Conservation (phyloP, 805 yeast genomes). For the Metschnikowia similis region DNA sequence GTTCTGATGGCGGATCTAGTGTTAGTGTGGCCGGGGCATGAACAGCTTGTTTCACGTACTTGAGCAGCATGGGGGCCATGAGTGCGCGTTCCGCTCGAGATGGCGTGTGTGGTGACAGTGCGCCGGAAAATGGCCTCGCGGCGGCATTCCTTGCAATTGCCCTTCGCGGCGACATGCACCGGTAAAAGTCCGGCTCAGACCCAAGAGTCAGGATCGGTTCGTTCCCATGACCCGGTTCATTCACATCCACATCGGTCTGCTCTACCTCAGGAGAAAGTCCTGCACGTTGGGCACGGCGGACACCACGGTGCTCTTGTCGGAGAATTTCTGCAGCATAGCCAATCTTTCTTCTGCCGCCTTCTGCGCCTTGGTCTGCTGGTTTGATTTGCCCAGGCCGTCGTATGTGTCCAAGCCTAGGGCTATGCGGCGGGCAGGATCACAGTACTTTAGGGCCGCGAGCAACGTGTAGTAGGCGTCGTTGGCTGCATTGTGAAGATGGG, state of each 20-base stretch:
- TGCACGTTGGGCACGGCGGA: not conserved
- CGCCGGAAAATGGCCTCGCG: no score
- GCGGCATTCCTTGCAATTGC: no score
- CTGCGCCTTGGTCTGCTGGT: not conserved
- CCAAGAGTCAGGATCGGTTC: no score
- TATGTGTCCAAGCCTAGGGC: slow-evolving; percentile 15
- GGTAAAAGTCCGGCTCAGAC: no score
- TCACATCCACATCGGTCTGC: no score
- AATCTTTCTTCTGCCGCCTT: not conserved
- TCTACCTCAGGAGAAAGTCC: not conserved
- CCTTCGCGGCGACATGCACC: no score
- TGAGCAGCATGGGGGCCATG: not conserved
- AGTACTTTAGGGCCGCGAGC: slow-evolving; percentile 21
- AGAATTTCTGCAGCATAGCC: slow-evolving; percentile 1
- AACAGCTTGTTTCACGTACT: not conserved
- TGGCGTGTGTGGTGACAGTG: no score
- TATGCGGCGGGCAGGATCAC: slow-evolving; percentile 21
- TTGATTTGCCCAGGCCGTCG: slow-evolving; percentile 9
- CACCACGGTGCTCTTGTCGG: not conserved
- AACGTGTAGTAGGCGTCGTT: slow-evolving; percentile 28
- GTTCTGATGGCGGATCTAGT: slow-evolving; percentile 1
- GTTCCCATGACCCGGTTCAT: no score
- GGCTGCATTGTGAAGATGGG: slow-evolving; percentile 26
- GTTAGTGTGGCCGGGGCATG: not conserved
- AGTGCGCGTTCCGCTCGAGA: not conserved